Evolutionary conservation across 2,329 filamentous ascomycete genomes (phyloP).

Genomic region (Talaromyces sp.): DNA sequence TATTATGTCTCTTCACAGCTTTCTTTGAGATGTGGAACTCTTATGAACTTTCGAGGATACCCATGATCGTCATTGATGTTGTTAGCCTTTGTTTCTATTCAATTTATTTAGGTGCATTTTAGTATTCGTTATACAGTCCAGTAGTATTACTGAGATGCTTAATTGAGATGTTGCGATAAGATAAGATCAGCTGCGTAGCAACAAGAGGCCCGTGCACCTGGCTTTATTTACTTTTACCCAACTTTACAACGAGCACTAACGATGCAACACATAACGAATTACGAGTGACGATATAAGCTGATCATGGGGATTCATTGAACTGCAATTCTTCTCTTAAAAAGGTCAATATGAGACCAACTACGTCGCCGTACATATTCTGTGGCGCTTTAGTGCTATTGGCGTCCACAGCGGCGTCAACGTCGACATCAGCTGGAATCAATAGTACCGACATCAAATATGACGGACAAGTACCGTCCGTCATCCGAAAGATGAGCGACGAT

Average conservation of each 20-base stretch:
- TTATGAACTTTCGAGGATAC: slow-evolving; percentile 16
- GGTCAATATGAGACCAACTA: not conserved
- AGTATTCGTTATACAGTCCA: not conserved
- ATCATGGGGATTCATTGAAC: not conserved
- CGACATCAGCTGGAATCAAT: not conserved
- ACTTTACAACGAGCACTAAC: not conserved
- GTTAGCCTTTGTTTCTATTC: not conserved
- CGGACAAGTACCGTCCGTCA: slow-evolving; percentile 26
- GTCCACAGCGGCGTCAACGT: not conserved
- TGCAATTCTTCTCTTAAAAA: not conserved
- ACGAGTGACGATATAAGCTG: not conserved
- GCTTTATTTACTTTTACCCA: slow-evolving; percentile 7
- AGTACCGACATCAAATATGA: slow-evolving; percentile 21
- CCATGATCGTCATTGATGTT: slow-evolving; percentile 6
- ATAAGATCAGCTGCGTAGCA: slow-evolving; percentile 10
- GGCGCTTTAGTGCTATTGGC: not conserved
- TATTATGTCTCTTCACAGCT: not conserved
- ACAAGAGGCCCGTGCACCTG: slow-evolving; percentile 3
- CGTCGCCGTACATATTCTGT: not conserved
- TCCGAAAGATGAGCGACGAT: slow-evolving; percentile 46
- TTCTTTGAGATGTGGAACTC: slow-evolving; percentile 8
- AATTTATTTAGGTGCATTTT: not conserved
- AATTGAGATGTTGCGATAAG: not conserved
- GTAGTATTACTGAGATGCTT: too few relatives aligned
- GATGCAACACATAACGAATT: not conserved